A percentile compares a stretch with the other conserved stretches of the same genome.
Conservation (phyloP, 2,329 filamentous ascomycete species). For the Aureobasidium sp. region DNA sequence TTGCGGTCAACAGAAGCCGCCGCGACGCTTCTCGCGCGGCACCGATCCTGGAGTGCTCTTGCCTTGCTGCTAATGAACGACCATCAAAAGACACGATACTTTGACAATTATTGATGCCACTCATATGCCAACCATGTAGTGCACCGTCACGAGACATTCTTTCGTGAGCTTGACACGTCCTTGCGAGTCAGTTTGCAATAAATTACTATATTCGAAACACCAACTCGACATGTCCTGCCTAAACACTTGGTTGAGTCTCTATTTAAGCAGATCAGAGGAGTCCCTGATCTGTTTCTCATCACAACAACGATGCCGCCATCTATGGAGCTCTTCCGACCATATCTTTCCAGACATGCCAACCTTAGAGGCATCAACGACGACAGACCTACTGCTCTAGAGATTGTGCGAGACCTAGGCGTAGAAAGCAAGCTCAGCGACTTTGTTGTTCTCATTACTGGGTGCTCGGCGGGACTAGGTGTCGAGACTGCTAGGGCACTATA, state of each 20-base stretch:
- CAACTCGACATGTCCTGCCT: background rate
- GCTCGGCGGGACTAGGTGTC: conserved; percentile 39
- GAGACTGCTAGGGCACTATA: conserved; percentile 41
- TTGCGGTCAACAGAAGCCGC: too few relatives aligned
- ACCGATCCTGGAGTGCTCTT: too few relatives aligned
- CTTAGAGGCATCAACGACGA: conserved; percentile 26
- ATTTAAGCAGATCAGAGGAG: background rate
- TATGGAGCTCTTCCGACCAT: conserved; percentile 3
- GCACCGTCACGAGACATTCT: too few relatives aligned
- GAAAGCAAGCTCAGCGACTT: conserved; percentile 32
- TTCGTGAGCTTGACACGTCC: background rate
- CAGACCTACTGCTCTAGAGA: conserved; percentile 24
- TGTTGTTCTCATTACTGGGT: conserved; percentile 40
- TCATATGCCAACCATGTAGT: too few relatives aligned
- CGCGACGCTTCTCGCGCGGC: too few relatives aligned
- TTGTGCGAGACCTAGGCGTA: conserved; percentile 25
- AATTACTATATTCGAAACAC: background rate
- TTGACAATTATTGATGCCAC: too few relatives aligned
- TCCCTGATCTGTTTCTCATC: background rate
- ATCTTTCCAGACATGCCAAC: background rate
- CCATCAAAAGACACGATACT: too few relatives aligned
- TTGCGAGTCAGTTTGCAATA: background rate
- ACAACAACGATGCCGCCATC: background rate
- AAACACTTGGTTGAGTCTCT: background rate
- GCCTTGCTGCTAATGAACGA: too few relatives aligned